Percentiles rank a stretch among this genome's conserved stretches.
Evolutionary conservation across 108 stramenopile species (phyloP).

Genomic region (Cyclotella kingstonii): DNA sequence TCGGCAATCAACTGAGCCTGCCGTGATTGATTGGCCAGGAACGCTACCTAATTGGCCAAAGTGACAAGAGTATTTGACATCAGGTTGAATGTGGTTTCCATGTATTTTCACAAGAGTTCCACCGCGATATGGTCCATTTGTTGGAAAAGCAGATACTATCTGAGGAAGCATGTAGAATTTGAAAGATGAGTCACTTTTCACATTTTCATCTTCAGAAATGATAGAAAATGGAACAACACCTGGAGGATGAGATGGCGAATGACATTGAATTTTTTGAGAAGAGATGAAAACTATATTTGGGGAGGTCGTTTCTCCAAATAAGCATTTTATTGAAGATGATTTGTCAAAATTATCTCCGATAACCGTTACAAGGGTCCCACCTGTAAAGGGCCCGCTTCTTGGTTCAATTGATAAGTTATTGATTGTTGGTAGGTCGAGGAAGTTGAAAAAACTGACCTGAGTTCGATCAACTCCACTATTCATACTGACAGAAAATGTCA

Average conservation of each 20-base stretch:
- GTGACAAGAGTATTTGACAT: constrained; percentile 23
- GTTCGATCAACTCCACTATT: constrained; percentile 24
- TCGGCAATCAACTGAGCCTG: constrained; percentile 20
- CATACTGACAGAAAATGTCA: constrained; percentile 27
- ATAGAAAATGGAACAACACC: constrained; percentile 24
- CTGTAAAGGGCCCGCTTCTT: constrained; percentile 22
- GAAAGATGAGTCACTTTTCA: constrained; percentile 22
- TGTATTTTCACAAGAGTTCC: constrained; percentile 28
- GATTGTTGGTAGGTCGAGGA: constrained; percentile 13
- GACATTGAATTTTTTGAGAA: constrained; percentile 25
- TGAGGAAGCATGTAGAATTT: constrained; percentile 25
- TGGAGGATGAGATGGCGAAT: constrained; percentile 32
- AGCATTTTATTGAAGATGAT: constrained; percentile 11
- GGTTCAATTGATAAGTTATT: constrained; percentile 27
- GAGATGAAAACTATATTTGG: constrained; percentile 8
- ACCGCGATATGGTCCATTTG: constrained; percentile 29
- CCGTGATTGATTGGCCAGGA: constrained; percentile 10
- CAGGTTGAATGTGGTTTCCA: constrained; percentile 27
- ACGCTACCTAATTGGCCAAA: constrained; percentile 14
- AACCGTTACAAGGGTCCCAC: constrained; percentile 39
- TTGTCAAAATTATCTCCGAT: constrained; percentile 22
- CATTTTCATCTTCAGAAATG: constrained; percentile 3
- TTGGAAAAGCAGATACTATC: constrained; percentile 20
- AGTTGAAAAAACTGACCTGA: neutral
- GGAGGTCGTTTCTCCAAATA: constrained; percentile 9